Conservation (phyloP, 352 stramenopile genomes). For the Pythium guiyangense region DNA sequence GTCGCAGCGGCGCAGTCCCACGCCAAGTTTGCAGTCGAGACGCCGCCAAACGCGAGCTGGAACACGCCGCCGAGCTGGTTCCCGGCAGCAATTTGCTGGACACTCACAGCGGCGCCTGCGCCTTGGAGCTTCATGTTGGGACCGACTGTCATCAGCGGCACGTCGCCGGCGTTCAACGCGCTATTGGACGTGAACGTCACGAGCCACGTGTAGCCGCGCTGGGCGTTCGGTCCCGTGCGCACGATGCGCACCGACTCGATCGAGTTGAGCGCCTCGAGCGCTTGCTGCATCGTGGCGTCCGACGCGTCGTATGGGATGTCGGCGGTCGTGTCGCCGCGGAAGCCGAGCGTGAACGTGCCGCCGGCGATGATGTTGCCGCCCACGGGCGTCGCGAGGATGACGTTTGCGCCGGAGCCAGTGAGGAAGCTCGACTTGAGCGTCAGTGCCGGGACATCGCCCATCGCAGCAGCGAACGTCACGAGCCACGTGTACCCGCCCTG, state of each 20-base stretch:
- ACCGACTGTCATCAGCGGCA: conserved; percentile 51
- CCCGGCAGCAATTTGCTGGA: conserved; percentile 32
- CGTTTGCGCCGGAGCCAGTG: conserved; percentile 63
- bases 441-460: conserved; percentile 60
- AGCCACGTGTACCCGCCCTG: conserved; percentile 91
- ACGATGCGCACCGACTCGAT: conserved; percentile 63
- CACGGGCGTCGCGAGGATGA: conserved; percentile 51
- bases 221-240: conserved; percentile 40
- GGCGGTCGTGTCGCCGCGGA: conserved; percentile 83
- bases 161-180: conserved; percentile 44
- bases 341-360: conserved; percentile 91
- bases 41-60: conserved; percentile 36
- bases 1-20: conserved; percentile 65
- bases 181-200: conserved; percentile 73
- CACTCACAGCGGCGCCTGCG: conserved; percentile 26
- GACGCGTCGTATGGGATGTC: conserved; percentile 84
- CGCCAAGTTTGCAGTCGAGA: conserved; percentile 67
- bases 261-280: conserved; percentile 47
- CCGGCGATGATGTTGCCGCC: conserved; percentile 65
- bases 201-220: conserved; percentile 68
- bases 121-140: conserved; percentile 31
- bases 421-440: conserved; percentile 64
- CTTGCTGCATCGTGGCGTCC: conserved; percentile 53
- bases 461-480: conserved; percentile 74
- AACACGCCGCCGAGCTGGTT: conserved; percentile 76